Base-by-base conservation (phyloP, 306 rosid genomes). In the Chamaecrista fasciculata region DNA sequence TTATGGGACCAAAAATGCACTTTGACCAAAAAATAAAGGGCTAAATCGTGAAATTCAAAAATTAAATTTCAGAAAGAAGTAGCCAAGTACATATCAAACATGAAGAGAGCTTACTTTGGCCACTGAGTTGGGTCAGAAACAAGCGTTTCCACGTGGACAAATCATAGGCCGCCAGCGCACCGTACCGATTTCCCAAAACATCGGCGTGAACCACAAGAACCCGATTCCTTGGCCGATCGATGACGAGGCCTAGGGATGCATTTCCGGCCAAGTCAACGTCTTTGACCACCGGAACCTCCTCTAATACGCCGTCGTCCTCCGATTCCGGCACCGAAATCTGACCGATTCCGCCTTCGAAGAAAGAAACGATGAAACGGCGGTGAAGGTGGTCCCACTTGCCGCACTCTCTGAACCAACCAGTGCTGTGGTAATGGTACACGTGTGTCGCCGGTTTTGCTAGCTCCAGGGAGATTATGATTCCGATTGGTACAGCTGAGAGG, bases 121-220 rank as follows among this genome's bases (percentile, higher is more conserved):
- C 85, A 23, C 67, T 25, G 62, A 90, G 97, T 18, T 76, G 89
- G 10, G 97, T 82, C 12, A 90, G 85, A 77, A 90, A 94, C 36
- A 88, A 60, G 15, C 91, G 85, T 24, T 86, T 72, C 90, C 90
- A 88, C 46, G 94, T 69, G 33, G 92, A 71, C 70, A 90, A 69
- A 79, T 94, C 98, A 20, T 88, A 88, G 4, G 97, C 98, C 0
- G 78, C 78, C 9, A 94, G 78, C 2, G 87, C 94, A 16, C 86
- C 52, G 57, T 86, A 88, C 5, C 80, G 76, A 46, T 80, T 85
- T 2, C 92, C 78, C 10, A 85, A 16, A 10, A 71, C 65, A 31
- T 94, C 97, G 2, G 90, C 89, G 31, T 75, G n/a, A 39, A 74
- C 90, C 1, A 91, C 85, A 0, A 94, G 84, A 29, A 86, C 71